Percentiles rank a stretch among this genome's conserved stretches.
phyloP scores from a whole-genome alignment of 148 eudicot genomes.

The Rhododendron ovatum region DNA sequence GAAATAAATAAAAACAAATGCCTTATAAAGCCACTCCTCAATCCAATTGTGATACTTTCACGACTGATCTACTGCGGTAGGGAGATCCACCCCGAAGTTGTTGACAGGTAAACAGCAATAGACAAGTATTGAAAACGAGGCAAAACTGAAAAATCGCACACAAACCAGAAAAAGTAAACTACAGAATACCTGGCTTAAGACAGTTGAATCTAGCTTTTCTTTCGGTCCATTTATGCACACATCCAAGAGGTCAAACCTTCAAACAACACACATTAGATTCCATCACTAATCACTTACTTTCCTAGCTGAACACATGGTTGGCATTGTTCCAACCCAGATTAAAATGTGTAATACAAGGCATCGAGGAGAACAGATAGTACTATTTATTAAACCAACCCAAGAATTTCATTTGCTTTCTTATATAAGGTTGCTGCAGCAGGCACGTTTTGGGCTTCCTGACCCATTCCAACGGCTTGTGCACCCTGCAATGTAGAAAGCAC shows the following conservation, averaged over 20 bases:
- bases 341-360: background rate
- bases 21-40: conserved; percentile 1
- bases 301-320: background rate
- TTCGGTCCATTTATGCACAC: conserved; percentile 84
- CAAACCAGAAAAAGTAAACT: background rate
- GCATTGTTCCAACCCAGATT: background rate
- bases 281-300: background rate
- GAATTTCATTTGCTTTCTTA: conserved; percentile 78
- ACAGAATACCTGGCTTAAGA: conserved; percentile 68
- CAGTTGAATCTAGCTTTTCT: conserved; percentile 91
- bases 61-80: background rate
- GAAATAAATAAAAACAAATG: background rate
- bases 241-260: conserved; percentile 86
- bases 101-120: background rate
- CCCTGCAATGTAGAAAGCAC: conserved; percentile 41
- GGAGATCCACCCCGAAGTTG: background rate
- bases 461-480: conserved; percentile 97
- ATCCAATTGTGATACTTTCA: background rate
- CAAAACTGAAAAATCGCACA: background rate
- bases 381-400: conserved; percentile 48
- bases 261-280: conserved; percentile 2
- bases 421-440: conserved; percentile 88
- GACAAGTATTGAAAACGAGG: background rate
- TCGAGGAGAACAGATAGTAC: background rate
- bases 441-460: conserved; percentile 71